Evolutionary conservation across 140 eudicot genomes (phyloP).

Genomic region (Anethum foeniculum): DNA sequence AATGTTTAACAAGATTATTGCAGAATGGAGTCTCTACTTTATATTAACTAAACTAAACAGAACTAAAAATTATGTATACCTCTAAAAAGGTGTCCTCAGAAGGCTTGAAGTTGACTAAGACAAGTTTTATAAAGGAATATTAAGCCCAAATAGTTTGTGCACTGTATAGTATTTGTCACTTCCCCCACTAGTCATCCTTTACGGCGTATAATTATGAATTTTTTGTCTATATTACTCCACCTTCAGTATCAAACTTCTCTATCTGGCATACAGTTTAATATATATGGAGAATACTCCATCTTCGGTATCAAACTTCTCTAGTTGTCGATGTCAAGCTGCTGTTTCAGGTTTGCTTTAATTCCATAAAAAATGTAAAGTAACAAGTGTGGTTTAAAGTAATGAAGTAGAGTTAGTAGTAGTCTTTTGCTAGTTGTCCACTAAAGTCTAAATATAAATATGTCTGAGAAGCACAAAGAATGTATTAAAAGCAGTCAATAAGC

Average conservation of each 20-base stretch:
- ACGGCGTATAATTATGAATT: slow-evolving; percentile 1
- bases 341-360: background rate
- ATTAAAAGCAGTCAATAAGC: slow-evolving; percentile 23
- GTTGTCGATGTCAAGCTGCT: background rate
- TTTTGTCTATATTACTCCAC: background rate
- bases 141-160: background rate
- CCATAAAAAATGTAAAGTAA: background rate
- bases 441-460: background rate
- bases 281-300: background rate
- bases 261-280: slow-evolving; percentile 4
- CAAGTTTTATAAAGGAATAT: background rate
- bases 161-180: background rate
- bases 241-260: background rate
- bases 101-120: slow-evolving; percentile 6
- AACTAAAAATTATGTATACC: background rate
- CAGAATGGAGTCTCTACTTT: background rate
- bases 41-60: background rate
- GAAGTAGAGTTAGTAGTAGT: background rate
- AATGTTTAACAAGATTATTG: background rate
- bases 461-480: slow-evolving; percentile 19
- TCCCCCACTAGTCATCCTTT: slow-evolving; percentile 4
- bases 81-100: background rate
- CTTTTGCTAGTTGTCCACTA: background rate
- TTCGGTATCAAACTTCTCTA: background rate
- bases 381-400: background rate